phyloP scores from a whole-genome alignment of 257 asterid species.

The Solanum rostratum region DNA sequence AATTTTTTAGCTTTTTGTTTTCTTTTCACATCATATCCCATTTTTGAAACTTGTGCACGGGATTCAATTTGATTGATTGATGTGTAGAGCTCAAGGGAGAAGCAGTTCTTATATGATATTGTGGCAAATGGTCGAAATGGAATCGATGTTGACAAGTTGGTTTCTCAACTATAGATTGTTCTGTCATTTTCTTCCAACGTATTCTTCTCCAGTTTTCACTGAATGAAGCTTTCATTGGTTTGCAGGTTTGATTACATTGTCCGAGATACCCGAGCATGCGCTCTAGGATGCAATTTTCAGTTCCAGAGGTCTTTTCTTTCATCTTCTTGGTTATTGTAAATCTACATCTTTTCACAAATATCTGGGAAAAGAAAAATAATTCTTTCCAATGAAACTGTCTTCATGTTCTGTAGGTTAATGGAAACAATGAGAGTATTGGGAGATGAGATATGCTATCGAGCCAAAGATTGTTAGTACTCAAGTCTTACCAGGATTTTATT shows the following conservation, averaged over 20 bases:
- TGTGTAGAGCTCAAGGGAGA: conserved; percentile 63
- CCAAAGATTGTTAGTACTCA: conserved; percentile 63
- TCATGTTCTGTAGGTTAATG: conserved; percentile 50
- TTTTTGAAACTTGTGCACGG: background rate
- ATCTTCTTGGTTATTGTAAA: background rate
- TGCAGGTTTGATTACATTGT: conserved; percentile 85
- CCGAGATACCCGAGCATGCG: conserved; percentile 93
- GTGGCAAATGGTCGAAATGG: conserved; percentile 99
- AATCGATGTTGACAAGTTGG: conserved; percentile 97
- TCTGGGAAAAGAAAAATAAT: background rate
- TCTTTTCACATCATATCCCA: background rate
- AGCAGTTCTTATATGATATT: conserved; percentile 72
- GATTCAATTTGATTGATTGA: background rate
- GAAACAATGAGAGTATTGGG: conserved; percentile 89
- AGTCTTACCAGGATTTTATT: background rate
- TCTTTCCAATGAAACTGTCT: background rate
- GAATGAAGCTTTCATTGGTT: background rate
- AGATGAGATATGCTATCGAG: conserved; percentile 87
- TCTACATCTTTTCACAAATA: background rate
- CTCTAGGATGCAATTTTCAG: conserved; percentile 84
- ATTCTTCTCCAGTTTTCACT: background rate
- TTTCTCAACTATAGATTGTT: conserved; percentile 11
- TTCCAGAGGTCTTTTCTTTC: conserved; percentile 48
- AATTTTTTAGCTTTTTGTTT: conserved; percentile 6
- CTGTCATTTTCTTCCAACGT: background rate